Percentiles rank a stretch among this genome's conserved stretches.
Evolutionary conservation across 2,329 filamentous ascomycete genomes (phyloP).

Genomic region (Xylariaceae sp.): DNA sequence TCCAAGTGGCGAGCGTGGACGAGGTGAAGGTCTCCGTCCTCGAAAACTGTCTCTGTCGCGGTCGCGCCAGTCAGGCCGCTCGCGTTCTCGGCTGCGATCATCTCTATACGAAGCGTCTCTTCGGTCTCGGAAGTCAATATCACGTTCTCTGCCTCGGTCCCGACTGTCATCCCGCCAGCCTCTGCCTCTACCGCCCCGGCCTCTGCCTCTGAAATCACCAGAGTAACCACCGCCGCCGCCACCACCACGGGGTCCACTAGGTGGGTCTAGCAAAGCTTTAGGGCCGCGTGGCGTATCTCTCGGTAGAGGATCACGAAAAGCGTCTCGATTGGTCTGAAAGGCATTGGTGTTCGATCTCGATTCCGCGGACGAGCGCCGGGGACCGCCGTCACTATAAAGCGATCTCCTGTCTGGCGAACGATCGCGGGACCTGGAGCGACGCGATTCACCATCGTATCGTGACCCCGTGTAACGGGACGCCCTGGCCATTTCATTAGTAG

Average conservation of each 20-base stretch:
- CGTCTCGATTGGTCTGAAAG: slow-evolving; percentile 57
- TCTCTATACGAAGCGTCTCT: slow-evolving; percentile 50
- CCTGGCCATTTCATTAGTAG: slow-evolving; percentile 32
- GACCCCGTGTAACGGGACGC: slow-evolving; percentile 51
- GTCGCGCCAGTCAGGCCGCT: slow-evolving; percentile 46
- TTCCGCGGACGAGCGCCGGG: slow-evolving; percentile 61
- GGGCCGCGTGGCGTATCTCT: slow-evolving; percentile 77
- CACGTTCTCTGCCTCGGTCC: slow-evolving; percentile 55
- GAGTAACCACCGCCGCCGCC: slow-evolving; percentile 63
- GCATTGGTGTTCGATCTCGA: slow-evolving; percentile 50
- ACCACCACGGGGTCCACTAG: slow-evolving; percentile 59
- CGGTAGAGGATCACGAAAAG: slow-evolving; percentile 49
- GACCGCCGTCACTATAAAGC: slow-evolving; percentile 59
- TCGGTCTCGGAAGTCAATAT: slow-evolving; percentile 54
- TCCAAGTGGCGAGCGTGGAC: slow-evolving; percentile 56
- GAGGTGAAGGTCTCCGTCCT: slow-evolving; percentile 56
- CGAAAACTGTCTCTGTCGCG: slow-evolving; percentile 51
- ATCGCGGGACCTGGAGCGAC: slow-evolving; percentile 62
- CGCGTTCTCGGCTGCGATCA: slow-evolving; percentile 55
- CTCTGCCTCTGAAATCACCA: slow-evolving; percentile 59
- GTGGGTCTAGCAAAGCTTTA: slow-evolving; percentile 67
- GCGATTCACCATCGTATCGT: slow-evolving; percentile 57
- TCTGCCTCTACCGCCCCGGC: slow-evolving; percentile 46
- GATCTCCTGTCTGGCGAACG: slow-evolving; percentile 58
- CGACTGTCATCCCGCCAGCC: slow-evolving; percentile 59